These are phyloP conservation scores for Penicillium salamii DNA, from an alignment of 495 filamentous ascomycete species.

Conservation along the genomic window DNA sequence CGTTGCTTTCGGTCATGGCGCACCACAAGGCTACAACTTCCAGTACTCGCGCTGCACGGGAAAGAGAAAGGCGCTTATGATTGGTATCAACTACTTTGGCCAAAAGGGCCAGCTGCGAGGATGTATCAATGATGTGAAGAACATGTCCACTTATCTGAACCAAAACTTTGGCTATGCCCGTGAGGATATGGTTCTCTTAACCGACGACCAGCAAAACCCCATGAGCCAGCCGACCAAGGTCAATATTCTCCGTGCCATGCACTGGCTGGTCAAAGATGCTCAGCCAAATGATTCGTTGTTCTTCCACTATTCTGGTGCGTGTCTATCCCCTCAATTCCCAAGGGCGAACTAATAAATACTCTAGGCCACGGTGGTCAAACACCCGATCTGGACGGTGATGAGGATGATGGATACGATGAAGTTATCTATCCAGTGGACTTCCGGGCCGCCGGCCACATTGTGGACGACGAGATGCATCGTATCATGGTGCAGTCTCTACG, in stretches of 20 bases:
- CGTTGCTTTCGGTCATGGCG: slow-evolving; percentile 72
- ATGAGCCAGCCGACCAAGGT: slow-evolving; percentile 96
- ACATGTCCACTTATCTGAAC: slow-evolving; percentile 91
- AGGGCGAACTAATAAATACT: slow-evolving; percentile 9
- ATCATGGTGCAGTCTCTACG: slow-evolving; percentile 88
- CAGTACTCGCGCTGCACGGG: slow-evolving; percentile 93
- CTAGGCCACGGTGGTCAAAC: slow-evolving; percentile 98
- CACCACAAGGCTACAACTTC: slow-evolving; percentile 75
- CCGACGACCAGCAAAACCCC: slow-evolving; percentile 94
- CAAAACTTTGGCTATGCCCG: slow-evolving; percentile 89
- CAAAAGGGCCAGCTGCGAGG: slow-evolving; percentile 89
- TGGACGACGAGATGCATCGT: slow-evolving; percentile 97
- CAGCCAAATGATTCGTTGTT: slow-evolving; percentile 93
- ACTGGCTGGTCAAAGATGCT: slow-evolving; percentile 96
- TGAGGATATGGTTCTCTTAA: slow-evolving; percentile 97
- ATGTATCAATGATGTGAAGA: slow-evolving; percentile 98
- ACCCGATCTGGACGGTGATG: slow-evolving; percentile 91
- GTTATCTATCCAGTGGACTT: slow-evolving; percentile 98
- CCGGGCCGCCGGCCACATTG: slow-evolving; percentile 84
- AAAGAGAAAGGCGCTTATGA: slow-evolving; percentile 84
- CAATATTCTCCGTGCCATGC: slow-evolving; percentile 96
- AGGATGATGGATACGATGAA: slow-evolving; percentile 95
- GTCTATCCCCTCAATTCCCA: background rate
- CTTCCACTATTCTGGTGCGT: slow-evolving; percentile 94
- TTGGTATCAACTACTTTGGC: slow-evolving; percentile 97